phyloP scores from a whole-genome alignment of 805 yeast genomes.

The Sugiyamaella qingdaonensis region DNA sequence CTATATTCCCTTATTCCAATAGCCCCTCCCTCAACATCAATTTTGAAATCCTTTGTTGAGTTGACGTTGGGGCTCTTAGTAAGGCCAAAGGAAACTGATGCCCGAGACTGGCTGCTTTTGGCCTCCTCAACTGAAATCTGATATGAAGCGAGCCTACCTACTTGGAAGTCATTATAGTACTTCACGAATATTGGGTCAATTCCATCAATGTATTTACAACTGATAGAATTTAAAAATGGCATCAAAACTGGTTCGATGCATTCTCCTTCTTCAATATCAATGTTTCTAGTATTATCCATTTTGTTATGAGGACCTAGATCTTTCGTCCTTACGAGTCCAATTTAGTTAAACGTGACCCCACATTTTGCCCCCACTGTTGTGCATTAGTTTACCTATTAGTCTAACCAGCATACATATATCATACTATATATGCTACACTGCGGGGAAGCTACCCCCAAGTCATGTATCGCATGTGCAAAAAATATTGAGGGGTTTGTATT shows the following conservation, averaged over 20 bases:
- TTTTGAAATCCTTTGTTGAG: neutral
- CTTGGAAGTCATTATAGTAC: slow-evolving; percentile 3
- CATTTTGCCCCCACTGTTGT: neutral
- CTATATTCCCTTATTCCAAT: slow-evolving; percentile 3
- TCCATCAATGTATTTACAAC: neutral
- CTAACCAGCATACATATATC: no score
- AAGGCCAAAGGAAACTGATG: slow-evolving; percentile 1
- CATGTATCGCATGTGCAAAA: no score
- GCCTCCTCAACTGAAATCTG: slow-evolving; percentile 3
- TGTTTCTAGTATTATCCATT: no score
- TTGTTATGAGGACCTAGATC: no score
- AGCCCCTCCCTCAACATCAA: neutral
- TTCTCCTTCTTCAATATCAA: no score
- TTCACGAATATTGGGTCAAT: slow-evolving; percentile 6
- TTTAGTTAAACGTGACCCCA: no score
- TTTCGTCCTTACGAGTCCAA: no score
- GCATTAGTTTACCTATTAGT: neutral
- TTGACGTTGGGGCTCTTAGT: slow-evolving; percentile 6
- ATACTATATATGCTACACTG: no score
- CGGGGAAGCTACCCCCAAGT: no score
- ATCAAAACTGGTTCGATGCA: neutral
- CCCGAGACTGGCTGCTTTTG: neutral
- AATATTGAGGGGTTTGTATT: no score
- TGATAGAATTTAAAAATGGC: neutral
- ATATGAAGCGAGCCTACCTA: slow-evolving; percentile 4